Conservation (phyloP, 306 rosid genomes). For the Ormosia semicastrata region DNA sequence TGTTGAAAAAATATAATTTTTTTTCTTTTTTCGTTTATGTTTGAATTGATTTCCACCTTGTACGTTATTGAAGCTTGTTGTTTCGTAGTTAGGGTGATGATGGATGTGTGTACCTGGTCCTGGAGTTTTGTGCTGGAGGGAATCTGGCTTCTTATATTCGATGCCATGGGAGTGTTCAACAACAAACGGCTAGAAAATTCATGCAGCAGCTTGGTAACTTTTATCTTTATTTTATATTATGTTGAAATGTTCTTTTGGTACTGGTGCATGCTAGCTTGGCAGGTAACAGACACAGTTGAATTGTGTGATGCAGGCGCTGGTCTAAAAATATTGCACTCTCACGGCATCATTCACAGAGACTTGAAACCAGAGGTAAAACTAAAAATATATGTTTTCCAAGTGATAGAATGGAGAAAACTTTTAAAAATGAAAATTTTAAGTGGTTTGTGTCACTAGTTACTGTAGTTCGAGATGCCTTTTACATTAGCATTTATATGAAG, state of each 20-base stretch:
- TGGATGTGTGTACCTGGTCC: conserved; percentile 46
- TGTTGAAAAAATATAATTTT: not conserved
- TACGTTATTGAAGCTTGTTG: not conserved
- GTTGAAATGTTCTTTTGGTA: not conserved
- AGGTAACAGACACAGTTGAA: not conserved
- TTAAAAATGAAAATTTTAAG: not conserved
- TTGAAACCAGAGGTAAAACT: conserved; percentile 64
- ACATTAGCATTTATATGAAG: not conserved
- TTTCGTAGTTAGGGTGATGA: conserved; percentile 40
- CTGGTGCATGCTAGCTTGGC: not conserved
- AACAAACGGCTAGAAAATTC: conserved; percentile 51
- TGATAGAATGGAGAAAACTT: not conserved
- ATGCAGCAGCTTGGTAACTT: conserved; percentile 67
- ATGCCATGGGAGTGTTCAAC: conserved; percentile 50
- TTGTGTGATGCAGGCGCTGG: conserved; percentile 45
- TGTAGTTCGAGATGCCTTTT: not conserved
- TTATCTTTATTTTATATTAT: not conserved
- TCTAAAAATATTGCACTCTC: conserved; percentile 44
- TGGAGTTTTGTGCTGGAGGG: conserved; percentile 66
- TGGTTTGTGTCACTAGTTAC: not conserved
- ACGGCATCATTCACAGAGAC: conserved; percentile 57
- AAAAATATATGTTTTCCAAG: not conserved
- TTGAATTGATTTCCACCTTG: not conserved
- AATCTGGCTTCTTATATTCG: conserved; percentile 57
- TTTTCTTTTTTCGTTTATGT: not conserved